Conservation (phyloP, 805 yeast species). For the Maudiozyma serrabonitensis region DNA sequence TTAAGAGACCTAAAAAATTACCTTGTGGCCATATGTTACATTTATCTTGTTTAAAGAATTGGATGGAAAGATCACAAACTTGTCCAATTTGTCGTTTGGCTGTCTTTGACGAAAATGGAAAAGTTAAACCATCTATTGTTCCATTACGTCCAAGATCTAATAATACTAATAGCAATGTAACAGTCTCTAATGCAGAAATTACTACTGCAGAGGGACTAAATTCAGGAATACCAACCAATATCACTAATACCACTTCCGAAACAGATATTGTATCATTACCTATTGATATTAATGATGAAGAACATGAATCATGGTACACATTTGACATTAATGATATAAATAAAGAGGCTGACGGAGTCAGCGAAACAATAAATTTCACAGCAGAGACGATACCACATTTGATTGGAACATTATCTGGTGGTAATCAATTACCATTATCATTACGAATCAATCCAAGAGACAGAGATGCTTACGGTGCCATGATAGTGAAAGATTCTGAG, state of each 20-base stretch:
- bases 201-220: too few species aligned
- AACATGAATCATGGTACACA: not conserved
- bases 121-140: constrained; percentile 9
- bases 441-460: not conserved
- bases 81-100: constrained; percentile 86
- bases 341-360: not conserved
- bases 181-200: not conserved
- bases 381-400: not conserved
- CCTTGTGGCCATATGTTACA: constrained; percentile 84
- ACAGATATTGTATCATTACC: not conserved
- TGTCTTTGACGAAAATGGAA: constrained; percentile 38
- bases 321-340: not conserved
- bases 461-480: not conserved
- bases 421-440: not conserved
- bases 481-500: too few species aligned
- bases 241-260: too few species aligned
- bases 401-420: not conserved
- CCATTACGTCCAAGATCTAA: not conserved
- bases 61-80: constrained; percentile 87
- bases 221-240: not conserved
- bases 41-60: constrained; percentile 78
- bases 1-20: constrained; percentile 56
- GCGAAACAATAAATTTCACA: not conserved
- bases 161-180: not conserved
- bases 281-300: not conserved